Conservation (phyloP, 1,139 yeast species). For the Blastobotrys elegans region DNA sequence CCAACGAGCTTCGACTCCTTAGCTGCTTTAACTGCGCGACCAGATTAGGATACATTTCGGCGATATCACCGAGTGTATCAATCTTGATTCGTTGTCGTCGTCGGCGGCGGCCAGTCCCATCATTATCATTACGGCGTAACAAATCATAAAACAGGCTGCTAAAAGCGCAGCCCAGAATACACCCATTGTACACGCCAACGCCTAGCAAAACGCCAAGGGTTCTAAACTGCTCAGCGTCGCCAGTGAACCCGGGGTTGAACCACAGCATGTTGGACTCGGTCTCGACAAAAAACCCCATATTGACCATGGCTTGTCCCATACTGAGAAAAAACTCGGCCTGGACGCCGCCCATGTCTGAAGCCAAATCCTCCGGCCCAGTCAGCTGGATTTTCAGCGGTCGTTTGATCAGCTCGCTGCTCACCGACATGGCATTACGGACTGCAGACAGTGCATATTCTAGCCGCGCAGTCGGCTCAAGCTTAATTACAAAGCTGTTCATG, state of each 20-base stretch:
- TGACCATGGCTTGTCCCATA: slow-evolving; percentile 22
- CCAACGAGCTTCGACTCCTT: not conserved
- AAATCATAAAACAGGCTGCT: slow-evolving; percentile 24
- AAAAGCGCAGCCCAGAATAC: slow-evolving; percentile 26
- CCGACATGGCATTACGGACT: slow-evolving; percentile 14
- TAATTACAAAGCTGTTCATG: slow-evolving; percentile 16
- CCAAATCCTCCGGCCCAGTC: slow-evolving; percentile 22
- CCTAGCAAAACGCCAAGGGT: slow-evolving; percentile 28
- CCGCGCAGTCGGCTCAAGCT: slow-evolving; percentile 17
- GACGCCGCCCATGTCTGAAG: slow-evolving; percentile 31
- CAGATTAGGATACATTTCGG: slow-evolving; percentile 14
- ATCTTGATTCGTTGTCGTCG: not conserved
- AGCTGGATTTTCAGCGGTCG: slow-evolving; percentile 27
- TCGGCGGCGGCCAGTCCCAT: not conserved
- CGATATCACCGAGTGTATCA: slow-evolving; percentile 11
- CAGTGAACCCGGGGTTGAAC: slow-evolving; percentile 23
- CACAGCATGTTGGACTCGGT: slow-evolving; percentile 21
- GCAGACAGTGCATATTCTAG: slow-evolving; percentile 18
- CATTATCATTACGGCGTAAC: slow-evolving; percentile 10
- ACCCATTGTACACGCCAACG: slow-evolving; percentile 29
- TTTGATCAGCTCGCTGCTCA: slow-evolving; percentile 19
- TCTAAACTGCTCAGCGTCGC: slow-evolving; percentile 12
- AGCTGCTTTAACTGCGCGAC: slow-evolving; percentile 10
- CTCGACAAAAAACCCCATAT: slow-evolving; percentile 20
- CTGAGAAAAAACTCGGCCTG: slow-evolving; percentile 29